Percentiles rank a stretch among this genome's conserved stretches.
Conservation (phyloP, 441 rosid species). For the Jatropha podagrica region DNA sequence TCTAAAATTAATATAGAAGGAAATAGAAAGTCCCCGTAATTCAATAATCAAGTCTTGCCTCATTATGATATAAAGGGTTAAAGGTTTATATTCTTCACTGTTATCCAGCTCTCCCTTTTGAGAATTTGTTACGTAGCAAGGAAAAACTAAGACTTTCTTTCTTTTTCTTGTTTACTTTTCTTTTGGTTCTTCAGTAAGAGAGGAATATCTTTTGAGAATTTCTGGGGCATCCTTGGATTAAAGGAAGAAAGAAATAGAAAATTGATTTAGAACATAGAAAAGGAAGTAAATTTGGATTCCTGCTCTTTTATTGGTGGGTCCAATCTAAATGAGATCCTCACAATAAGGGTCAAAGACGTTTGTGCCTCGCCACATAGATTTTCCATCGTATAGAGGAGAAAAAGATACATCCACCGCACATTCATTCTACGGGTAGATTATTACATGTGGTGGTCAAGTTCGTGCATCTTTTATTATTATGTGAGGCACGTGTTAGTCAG, state of each 20-base stretch:
- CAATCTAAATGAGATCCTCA: constrained; percentile 14
- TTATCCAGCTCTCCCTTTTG: no score
- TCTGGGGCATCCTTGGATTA: neutral
- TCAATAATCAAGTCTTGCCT: no score
- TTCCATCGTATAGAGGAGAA: neutral
- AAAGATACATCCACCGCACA: neutral
- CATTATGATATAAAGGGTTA: no score
- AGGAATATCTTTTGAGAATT: no score
- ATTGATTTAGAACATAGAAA: neutral
- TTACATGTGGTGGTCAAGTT: constrained; percentile 3
- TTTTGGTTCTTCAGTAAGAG: no score
- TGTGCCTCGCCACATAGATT: constrained; percentile 22
- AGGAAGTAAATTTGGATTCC: constrained; percentile 1
- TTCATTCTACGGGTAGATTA: neutral
- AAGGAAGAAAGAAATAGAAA: neutral
- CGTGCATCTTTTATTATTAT: neutral
- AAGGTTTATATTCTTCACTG: no score
- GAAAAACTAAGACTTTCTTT: no score
- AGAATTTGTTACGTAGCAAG: no score
- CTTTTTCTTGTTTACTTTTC: no score
- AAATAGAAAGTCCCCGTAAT: no score
- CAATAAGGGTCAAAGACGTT: constrained; percentile 18
- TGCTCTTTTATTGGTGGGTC: constrained; percentile 25
- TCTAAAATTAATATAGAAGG: no score
- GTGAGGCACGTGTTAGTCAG: neutral